A percentile compares a stretch with the other conserved stretches of the same genome.
Evolutionary conservation across 2,329 filamentous ascomycete species (phyloP).

Genomic region (Mycocentrospora acerina): DNA sequence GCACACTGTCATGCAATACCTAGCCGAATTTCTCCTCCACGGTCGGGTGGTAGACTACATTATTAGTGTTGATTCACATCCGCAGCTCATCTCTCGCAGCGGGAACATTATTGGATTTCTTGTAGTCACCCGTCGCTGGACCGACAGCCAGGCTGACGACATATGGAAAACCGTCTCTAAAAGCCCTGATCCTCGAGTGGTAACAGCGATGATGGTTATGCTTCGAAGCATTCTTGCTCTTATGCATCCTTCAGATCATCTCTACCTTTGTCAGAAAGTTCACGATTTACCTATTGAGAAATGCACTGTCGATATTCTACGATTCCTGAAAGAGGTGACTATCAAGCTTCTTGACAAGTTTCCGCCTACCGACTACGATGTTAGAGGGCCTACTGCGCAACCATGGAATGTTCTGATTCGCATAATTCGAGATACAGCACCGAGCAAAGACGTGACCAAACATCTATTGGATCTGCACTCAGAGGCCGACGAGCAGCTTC

Average conservation of each 20-base stretch:
- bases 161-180: slow-evolving; percentile 82
- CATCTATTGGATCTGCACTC: slow-evolving; percentile 63
- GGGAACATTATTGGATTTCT: slow-evolving; percentile 86
- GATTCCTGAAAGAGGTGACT: slow-evolving; percentile 32
- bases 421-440: slow-evolving; percentile 70
- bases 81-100: slow-evolving; percentile 80
- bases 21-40: slow-evolving; percentile 68
- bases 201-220: slow-evolving; percentile 76
- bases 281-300: slow-evolving; percentile 43
- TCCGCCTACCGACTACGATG: slow-evolving; percentile 11
- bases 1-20: slow-evolving; percentile 63
- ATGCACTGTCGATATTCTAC: slow-evolving; percentile 33
- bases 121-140: slow-evolving; percentile 75
- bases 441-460: slow-evolving; percentile 55
- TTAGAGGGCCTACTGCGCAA: slow-evolving; percentile 30
- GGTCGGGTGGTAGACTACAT: slow-evolving; percentile 82
- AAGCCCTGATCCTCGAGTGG: slow-evolving; percentile 81
- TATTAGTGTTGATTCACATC: slow-evolving; percentile 86
- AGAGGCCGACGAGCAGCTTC: slow-evolving; percentile 64
- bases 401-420: slow-evolving; percentile 63
- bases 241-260: slow-evolving; percentile 48
- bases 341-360: slow-evolving; percentile 17
- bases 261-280: slow-evolving; percentile 70
- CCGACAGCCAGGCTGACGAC: slow-evolving; percentile 69
- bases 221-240: slow-evolving; percentile 52